These are phyloP conservation scores for Corymbia citriodora DNA, from an alignment of 441 rosid genomes.

Conservation along the genomic window DNA sequence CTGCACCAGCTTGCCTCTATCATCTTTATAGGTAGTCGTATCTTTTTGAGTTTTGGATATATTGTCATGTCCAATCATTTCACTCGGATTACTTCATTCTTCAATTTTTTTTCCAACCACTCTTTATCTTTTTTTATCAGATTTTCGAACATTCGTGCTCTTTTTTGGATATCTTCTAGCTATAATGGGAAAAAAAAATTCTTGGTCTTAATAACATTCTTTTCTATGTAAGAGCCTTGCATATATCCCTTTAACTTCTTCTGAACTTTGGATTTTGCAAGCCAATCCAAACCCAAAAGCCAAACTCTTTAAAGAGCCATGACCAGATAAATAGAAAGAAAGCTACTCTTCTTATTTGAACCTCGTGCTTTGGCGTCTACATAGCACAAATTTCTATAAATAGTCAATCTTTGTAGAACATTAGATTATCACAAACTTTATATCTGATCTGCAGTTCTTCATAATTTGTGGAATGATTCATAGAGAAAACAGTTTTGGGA, in stretches of 20 bases:
- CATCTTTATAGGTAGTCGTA: neutral
- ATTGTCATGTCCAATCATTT: neutral
- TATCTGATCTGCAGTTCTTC: neutral
- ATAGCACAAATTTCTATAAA: neutral
- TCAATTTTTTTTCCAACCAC: neutral
- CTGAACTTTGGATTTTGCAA: neutral
- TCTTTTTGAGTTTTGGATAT: neutral
- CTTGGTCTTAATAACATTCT: neutral
- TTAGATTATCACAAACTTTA: neutral
- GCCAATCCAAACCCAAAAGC: neutral
- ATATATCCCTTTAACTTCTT: neutral
- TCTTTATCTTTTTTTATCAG: neutral
- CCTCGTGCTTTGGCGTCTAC: neutral
- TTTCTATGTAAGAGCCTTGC: neutral
- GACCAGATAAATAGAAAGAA: neutral
- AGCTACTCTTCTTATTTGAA: neutral
- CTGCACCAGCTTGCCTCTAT: neutral
- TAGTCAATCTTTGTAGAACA: neutral
- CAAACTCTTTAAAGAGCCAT: neutral
- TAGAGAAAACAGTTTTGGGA: neutral
- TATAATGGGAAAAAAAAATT: neutral
- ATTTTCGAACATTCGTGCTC: neutral
- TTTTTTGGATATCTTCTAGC: neutral
- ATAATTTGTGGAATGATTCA: neutral
- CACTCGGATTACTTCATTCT: neutral